Base-by-base conservation (phyloP, 495 filamentous ascomycete species). In the Hypoxylon fragiforme region DNA sequence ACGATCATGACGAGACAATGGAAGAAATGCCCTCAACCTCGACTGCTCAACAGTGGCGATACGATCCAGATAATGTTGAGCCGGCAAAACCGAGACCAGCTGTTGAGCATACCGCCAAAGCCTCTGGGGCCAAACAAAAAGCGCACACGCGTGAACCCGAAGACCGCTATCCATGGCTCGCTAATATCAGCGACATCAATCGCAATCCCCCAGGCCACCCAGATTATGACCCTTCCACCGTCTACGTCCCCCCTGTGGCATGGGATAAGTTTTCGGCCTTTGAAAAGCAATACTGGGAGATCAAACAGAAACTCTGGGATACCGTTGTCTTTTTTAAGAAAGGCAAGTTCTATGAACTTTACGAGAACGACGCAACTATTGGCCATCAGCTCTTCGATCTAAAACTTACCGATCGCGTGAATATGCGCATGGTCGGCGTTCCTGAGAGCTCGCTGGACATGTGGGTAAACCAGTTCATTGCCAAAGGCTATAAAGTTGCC, bases 321-420 rank as follows among this genome's bases (percentile, higher is more conserved):
- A 97, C 91, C 0, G 86, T 99, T 15, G 94, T 99, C 11, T 99
- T 99, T 74, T 99, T 99, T 80, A 97, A 96, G 73, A 99, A 99
- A 74, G 94, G 94, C 52, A 99, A 99, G 67, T 99, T 99, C 72
- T 99, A 96, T 69, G 94, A 99, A 67, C 79, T 99, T 0, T 99
- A 97, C 67, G 95, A 99, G 66, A 95, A 96, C 54, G 94, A 99
- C 75, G 94, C 94, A 11, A 97, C 92, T 0, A 90, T 99, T 47
- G 95, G 95, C 9, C 90, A 97, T 66, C 94, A 97, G 70, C 77
- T 96, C 18, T 99, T 99, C 65, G 94, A 99, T 68, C 77, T 99
- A 24, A 99, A 99, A 73, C 87, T 97, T 54, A 99, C 95, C 0
- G 95, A 97, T 60, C 82, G 94, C 54, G 92, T 99, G 60, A 99